phyloP scores from a whole-genome alignment of 768 basidiomycete species.

The Pleurotus giganteus region DNA sequence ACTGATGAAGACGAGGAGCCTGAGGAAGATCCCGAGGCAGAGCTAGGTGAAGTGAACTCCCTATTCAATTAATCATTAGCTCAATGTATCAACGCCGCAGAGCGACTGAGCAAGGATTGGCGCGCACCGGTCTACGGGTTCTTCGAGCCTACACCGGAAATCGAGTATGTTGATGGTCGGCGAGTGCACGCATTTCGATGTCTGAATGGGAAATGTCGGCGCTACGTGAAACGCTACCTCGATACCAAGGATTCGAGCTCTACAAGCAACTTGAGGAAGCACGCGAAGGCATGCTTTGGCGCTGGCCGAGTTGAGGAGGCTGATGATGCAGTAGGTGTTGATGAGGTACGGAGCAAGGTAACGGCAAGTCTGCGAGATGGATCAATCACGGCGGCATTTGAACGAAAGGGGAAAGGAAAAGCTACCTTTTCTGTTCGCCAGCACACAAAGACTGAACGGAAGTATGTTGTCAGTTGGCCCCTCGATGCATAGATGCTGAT shows the following conservation, averaged over 20 bases:
- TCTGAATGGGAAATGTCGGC: conserved; percentile 17
- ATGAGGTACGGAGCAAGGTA: conserved; percentile 9
- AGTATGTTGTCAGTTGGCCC: conserved; percentile 13
- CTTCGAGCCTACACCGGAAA: conserved; percentile 21
- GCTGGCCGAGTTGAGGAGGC: conserved; percentile 16
- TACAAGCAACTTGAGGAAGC: conserved; percentile 26
- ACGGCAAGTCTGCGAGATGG: conserved; percentile 11
- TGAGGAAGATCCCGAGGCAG: not conserved
- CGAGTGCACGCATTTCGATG: conserved; percentile 29
- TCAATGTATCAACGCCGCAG: conserved; percentile 10
- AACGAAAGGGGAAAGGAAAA: conserved; percentile 24
- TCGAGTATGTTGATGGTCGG: conserved; percentile 19
- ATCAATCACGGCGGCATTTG: conserved; percentile 27
- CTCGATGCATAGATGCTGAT: no score
- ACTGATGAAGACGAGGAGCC: conserved; percentile 1
- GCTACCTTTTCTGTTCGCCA: conserved; percentile 28
- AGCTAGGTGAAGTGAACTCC: not conserved
- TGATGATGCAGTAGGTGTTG: conserved; percentile 2
- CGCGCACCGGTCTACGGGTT: conserved; percentile 33
- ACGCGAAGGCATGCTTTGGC: conserved; percentile 34
- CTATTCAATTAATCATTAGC: conserved; percentile 1
- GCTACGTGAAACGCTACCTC: conserved; percentile 18
- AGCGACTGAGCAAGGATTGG: conserved; percentile 25
- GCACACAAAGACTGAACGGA: conserved; percentile 22
- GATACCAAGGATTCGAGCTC: conserved; percentile 24